phyloP scores from a whole-genome alignment of 1,139 yeast species.

The Blastobotrys persicus region DNA sequence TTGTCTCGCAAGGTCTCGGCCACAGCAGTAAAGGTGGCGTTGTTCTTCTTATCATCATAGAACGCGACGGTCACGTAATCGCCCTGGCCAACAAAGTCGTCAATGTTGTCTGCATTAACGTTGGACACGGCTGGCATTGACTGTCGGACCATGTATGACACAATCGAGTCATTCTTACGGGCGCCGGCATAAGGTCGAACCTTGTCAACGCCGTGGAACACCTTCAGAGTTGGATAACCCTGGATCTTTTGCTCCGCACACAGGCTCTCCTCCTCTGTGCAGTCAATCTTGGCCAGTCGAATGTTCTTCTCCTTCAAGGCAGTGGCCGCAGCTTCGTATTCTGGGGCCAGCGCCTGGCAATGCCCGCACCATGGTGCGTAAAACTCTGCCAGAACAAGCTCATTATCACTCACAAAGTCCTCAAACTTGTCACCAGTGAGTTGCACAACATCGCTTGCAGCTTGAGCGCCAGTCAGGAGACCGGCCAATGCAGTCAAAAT shows the following conservation, averaged over 20 bases:
- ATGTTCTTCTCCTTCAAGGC: slow-evolving; percentile 61
- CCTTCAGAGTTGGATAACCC: slow-evolving; percentile 92
- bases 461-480: slow-evolving; percentile 7
- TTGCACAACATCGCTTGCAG: slow-evolving; percentile 66
- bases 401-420: slow-evolving; percentile 64
- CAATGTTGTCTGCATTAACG: slow-evolving; percentile 51
- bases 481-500: slow-evolving; percentile 14
- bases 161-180: slow-evolving; percentile 76
- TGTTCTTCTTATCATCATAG: slow-evolving; percentile 40
- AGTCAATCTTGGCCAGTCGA: slow-evolving; percentile 86
- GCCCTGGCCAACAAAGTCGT: slow-evolving; percentile 45
- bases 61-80: slow-evolving; percentile 52
- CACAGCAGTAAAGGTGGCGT: slow-evolving; percentile 51
- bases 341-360: slow-evolving; percentile 92
- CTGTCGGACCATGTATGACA: slow-evolving; percentile 76
- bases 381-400: slow-evolving; percentile 88
- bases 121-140: slow-evolving; percentile 73
- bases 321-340: slow-evolving; percentile 83
- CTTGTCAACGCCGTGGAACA: slow-evolving; percentile 63
- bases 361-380: slow-evolving; percentile 99
- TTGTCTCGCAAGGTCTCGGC: slow-evolving; percentile 62
- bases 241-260: slow-evolving; percentile 72
- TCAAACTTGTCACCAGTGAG: slow-evolving; percentile 54
- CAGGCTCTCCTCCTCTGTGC: slow-evolving; percentile 80
- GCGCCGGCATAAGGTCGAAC: slow-evolving; percentile 69